Conservation (phyloP, 2,329 filamentous ascomycete species). For the Aciculosporium take region DNA sequence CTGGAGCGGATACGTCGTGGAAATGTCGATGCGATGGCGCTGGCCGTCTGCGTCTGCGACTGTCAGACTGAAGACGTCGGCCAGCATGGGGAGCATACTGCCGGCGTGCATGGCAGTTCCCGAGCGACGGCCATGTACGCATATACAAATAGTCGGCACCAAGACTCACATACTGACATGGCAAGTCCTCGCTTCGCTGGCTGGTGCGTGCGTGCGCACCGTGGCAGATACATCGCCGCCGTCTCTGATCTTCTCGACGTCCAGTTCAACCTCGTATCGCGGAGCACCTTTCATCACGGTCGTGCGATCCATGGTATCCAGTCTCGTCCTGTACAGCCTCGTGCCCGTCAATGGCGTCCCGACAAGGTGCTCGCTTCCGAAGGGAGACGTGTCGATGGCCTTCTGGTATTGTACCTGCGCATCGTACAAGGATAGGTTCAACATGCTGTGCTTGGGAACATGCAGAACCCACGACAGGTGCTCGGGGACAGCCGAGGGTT, state of each 20-base stretch:
- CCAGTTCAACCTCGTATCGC: background rate
- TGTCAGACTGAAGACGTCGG: conserved; percentile 3
- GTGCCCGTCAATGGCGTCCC: conserved; percentile 3
- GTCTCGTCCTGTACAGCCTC: conserved; percentile 4
- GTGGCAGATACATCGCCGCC: conserved; percentile 1
- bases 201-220: background rate
- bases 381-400: background rate
- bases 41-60: background rate
- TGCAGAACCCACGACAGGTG: conserved; percentile 5
- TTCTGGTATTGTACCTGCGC: background rate
- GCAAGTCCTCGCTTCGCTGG: too few species aligned
- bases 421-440: conserved; percentile 3
- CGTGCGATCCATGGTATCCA: conserved; percentile 1
- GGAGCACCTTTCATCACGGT: background rate
- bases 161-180: conserved; percentile 2
- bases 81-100: conserved; percentile 1
- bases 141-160: background rate
- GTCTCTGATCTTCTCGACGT: background rate
- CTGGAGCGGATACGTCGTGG: conserved; percentile 1
- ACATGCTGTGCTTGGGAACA: conserved; percentile 2
- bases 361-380: background rate
- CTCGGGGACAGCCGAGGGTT: conserved; percentile 1
- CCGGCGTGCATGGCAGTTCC: too few species aligned
- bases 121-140: too few species aligned
- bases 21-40: background rate